Base-by-base conservation (phyloP, 169 alveolate genomes). In the Plasmodium coatneyi region DNA sequence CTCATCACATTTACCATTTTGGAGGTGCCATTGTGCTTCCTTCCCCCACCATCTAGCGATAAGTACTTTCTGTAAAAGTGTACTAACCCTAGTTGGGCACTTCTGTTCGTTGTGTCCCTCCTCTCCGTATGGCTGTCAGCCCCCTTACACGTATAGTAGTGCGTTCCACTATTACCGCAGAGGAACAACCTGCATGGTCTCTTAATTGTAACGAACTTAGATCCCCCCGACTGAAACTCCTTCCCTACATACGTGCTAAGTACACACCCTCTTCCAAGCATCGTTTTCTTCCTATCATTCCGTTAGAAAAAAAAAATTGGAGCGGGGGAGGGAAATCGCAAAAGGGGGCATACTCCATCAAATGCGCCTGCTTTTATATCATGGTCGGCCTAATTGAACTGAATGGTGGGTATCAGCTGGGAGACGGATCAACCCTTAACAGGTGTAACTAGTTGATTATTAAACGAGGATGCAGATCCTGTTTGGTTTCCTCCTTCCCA, bases 201-300 rank as follows among this genome's bases (percentile, higher is more conserved):
- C 14, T 41, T 30, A 36, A 19, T 19, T 3, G 14, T 14, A 14
- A 79, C 49, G 12, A 41, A 28, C 7, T 43, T 43, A 14, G 49
- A n/a, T 79, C 25, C 72, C 3, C 56, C 32, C 54, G 22, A 22
- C 0, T 41, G 46, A 36, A 19, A 22, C 19, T 49, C 39, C 56
- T 79, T 79, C 54, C 32, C 30, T 41, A 79, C 84, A 79, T 79
- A 30, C 49, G 22, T 41, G n/a, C 71, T 79, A 79, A 32, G 25
- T 41, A 30, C 19, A 36, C 28, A 34, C 49, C 84, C 56, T 79
- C 56, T 79, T 79, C 84, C 84, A 41, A n/a, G 84, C 84, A 79
- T 79, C 49, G 84, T 79, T 79, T 79, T 79, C 43, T 19, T 28
- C n/a, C 84, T 79, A 22, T 79, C 84, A 79, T 79, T 79, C 70